A percentile compares a stretch with the other conserved stretches of the same genome.
These are phyloP conservation scores for Paradendryphiella salina DNA, from an alignment of 2,329 filamentous ascomycete species.

Conservation along the genomic window DNA sequence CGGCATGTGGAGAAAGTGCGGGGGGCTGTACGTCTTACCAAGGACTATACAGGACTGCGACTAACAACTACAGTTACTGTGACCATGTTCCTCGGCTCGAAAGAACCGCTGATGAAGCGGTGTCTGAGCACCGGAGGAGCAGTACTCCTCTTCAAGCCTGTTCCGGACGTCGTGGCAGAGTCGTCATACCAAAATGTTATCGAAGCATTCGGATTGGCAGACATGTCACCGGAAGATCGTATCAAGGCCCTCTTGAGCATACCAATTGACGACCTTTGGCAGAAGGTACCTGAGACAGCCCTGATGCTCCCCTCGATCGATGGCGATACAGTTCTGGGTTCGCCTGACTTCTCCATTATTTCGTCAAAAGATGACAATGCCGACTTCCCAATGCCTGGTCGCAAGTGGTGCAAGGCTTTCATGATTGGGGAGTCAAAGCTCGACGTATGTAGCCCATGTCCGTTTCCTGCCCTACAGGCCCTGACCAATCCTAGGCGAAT, in stretches of 20 bases:
- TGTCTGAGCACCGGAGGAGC: slow-evolving; percentile 50
- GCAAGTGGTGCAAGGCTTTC: slow-evolving; percentile 53
- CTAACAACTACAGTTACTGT: slow-evolving; percentile 28
- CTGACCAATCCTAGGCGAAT: slow-evolving; percentile 22
- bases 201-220: slow-evolving; percentile 47
- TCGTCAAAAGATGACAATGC: slow-evolving; percentile 31
- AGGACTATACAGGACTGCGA: neutral
- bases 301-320: slow-evolving; percentile 49
- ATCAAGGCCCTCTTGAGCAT: slow-evolving; percentile 49
- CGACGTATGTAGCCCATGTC: slow-evolving; percentile 43
- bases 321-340: slow-evolving; percentile 47
- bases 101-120: slow-evolving; percentile 42
- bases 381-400: slow-evolving; percentile 43
- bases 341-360: slow-evolving; percentile 32
- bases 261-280: slow-evolving; percentile 49
- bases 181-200: slow-evolving; percentile 49
- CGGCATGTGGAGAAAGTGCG: slow-evolving; percentile 53
- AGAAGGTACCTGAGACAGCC: slow-evolving; percentile 45
- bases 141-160: slow-evolving; percentile 48
- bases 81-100: slow-evolving; percentile 33
- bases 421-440: slow-evolving; percentile 55
- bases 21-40: slow-evolving; percentile 48
- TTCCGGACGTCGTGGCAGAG: slow-evolving; percentile 49
- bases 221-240: slow-evolving; percentile 46
- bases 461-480: neutral